Percentiles rank a stretch among this genome's conserved stretches.
These are phyloP conservation scores for Inonotus hispidus DNA, from an alignment of 1,284 basidiomycete species.

Conservation along the genomic window DNA sequence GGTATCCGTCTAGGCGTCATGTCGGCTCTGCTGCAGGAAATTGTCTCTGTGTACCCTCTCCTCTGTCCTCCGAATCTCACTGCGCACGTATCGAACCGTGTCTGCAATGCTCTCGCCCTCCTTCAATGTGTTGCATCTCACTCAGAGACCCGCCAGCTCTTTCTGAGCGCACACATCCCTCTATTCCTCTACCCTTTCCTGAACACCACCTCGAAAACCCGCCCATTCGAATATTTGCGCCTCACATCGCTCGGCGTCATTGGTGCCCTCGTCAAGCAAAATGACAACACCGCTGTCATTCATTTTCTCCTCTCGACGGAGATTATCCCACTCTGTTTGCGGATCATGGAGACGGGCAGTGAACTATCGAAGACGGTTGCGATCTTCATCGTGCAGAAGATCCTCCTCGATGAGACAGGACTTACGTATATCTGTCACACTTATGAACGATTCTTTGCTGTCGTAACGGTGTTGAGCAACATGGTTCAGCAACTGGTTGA, in stretches of 20 bases:
- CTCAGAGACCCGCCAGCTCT: slow-evolving; percentile 87
- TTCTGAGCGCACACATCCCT: slow-evolving; percentile 93
- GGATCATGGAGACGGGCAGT: slow-evolving; percentile 99
- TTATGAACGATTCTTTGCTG: slow-evolving; percentile 98
- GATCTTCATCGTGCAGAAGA: slow-evolving; percentile 99
- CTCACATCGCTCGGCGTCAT: slow-evolving; percentile 98
- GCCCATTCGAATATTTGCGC: slow-evolving; percentile 98
- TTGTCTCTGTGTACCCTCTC: slow-evolving; percentile 96
- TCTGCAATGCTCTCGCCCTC: slow-evolving; percentile 97
- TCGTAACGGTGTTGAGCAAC: slow-evolving; percentile 96
- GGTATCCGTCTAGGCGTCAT: slow-evolving; percentile 76
- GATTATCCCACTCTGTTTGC: slow-evolving; percentile 97
- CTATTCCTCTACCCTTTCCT: slow-evolving; percentile 99
- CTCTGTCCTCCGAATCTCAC: slow-evolving; percentile 95
- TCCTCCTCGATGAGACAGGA: slow-evolving; percentile 95
- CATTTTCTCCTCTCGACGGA: slow-evolving; percentile 99
- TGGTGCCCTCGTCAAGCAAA: slow-evolving; percentile 99
- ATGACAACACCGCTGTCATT: slow-evolving; percentile 98
- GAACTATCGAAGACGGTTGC: slow-evolving; percentile 99
- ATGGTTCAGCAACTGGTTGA: slow-evolving; percentile 98
- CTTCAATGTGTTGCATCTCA: slow-evolving; percentile 98
- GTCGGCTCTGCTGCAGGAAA: slow-evolving; percentile 97
- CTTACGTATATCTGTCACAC: slow-evolving; percentile 99
- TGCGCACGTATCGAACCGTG: slow-evolving; percentile 97
- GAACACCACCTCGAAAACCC: slow-evolving; percentile 98